Evolutionary conservation across 768 basidiomycete genomes (phyloP), one percentile per base, ranked within the genome.

Genomic region (Mycena haematopus): DNA sequence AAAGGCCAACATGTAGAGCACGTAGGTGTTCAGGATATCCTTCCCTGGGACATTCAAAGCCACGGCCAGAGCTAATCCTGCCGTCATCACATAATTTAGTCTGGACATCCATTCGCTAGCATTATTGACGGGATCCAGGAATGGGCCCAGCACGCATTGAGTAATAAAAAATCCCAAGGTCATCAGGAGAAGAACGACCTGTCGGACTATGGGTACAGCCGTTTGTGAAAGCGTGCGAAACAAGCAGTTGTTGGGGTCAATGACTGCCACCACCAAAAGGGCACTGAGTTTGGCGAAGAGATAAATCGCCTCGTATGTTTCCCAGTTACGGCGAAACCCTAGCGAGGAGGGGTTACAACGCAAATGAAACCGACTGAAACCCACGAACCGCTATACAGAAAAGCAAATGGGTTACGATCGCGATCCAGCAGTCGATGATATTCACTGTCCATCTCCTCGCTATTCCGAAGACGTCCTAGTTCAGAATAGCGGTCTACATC

Each of bases 271-370:
- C 22, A 89, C 80, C 27, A 91, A 73, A 7, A 92, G 78, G 17
- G 86, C 84, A 66, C 83, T 82, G 47, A 93, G 81, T 72, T 92
- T 93, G 21, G 88, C 85, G 63, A 85, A 80, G n/a, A 91, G 80
- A 67, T 85, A 89, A 15, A 78, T 80, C 1, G 88, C 82, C 69
- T 87, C 80, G 69, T 88, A 89, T 3, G 85, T 82, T 2, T 81
- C 88, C 88, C 89, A 92, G 11, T 80, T 80, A 4, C 88, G 80
- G 7, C 92, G 86, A 69, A 87, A 92, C 21, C 83, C 91, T 92
- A 64, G 10, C 58, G 2, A 36, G 27, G 50, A 31, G 14, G n/a
- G n/a, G 45, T 53, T 22, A 54, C 31, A 57, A 42, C 52, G 50
- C 60, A 19, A 31, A 56, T 40, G 21, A 47, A 60, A 21, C 15